phyloP scores from a whole-genome alignment of 306 rosid species.

The Citrullus mucosospermus region DNA sequence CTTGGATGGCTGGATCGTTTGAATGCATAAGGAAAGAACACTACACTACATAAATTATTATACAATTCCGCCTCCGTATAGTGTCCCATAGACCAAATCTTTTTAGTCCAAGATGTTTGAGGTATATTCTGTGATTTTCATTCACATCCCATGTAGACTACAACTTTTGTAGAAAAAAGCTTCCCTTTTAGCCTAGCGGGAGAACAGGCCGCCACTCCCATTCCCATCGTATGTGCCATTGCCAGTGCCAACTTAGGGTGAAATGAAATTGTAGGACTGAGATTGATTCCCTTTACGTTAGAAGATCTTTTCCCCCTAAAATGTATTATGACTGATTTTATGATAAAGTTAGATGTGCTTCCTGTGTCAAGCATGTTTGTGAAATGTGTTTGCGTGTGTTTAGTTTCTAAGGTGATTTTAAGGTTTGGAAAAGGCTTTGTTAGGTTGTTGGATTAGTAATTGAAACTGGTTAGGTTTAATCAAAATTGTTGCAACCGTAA shows the following conservation, averaged over 20 bases:
- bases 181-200: neutral
- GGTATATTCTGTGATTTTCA: slow-evolving; percentile 4
- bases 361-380: neutral
- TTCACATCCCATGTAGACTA: neutral
- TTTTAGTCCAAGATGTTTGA: neutral
- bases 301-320: neutral
- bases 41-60: neutral
- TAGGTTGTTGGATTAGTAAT: too few relatives aligned
- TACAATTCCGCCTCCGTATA: neutral
- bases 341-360: neutral
- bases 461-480: too few relatives aligned
- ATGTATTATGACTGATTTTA: neutral
- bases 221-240: neutral
- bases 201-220: neutral
- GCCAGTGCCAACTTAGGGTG: neutral
- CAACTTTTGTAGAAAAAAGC: neutral
- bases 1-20: neutral
- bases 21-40: neutral
- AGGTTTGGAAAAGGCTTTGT: neutral
- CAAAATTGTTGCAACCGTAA: too few relatives aligned
- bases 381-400: neutral
- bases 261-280: neutral
- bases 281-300: neutral
- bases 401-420: neutral
- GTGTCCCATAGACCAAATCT: slow-evolving; percentile 2